Evolutionary conservation across 129 eudicot genomes (phyloP), one percentile per base, ranked within the genome.

Genomic region (Rutidosis leptorrhynchoides): DNA sequence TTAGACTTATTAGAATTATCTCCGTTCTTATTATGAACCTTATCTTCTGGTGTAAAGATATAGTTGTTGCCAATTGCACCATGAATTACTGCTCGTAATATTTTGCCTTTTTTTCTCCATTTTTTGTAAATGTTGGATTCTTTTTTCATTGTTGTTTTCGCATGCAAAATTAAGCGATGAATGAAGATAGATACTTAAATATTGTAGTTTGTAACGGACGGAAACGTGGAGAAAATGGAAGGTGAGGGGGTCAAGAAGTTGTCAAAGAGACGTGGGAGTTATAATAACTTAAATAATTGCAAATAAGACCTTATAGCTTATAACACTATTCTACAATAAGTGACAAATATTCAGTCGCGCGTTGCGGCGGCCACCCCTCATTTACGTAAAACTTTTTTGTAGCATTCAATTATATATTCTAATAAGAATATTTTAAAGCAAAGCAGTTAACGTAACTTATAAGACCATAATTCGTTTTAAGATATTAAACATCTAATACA

Each of bases 51-150:
- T 43, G 11, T 20, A 63, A 72, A 62, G 19, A 21, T 16, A 16
- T 22, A 32, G 40, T 37, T 52, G 64, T 10, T 68, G 12, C 42
- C 20, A 26, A 68, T 29, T 6, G 72, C 35, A 14, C 62, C 72
- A n/a, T 62, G 52, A 5, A 72, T 62, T 14, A 63, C 64, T 62
- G 77, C 49, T 63, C 77, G 70, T 72, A 72, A 17, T 23, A 52
- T 1, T 17, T 53, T 63, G 29, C 56, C 29, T 53, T 16, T 63
- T 35, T 19, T 43, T 23, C 42, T 62, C 76, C 76, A 72, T 72
- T 62, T 72, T 15, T 72, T 62, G 62, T 51, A 12, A 7, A 70
- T 60, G 15, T 59, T 30, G 68, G 32, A 23, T 61, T 71, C 46
- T 40, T 40, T 52, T 35, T 17, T 51, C 77, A 72, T 72, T 25